These are phyloP conservation scores for Immersiporthe knoxdaviesiana DNA, from an alignment of 2,329 filamentous ascomycete genomes.

Conservation along the genomic window DNA sequence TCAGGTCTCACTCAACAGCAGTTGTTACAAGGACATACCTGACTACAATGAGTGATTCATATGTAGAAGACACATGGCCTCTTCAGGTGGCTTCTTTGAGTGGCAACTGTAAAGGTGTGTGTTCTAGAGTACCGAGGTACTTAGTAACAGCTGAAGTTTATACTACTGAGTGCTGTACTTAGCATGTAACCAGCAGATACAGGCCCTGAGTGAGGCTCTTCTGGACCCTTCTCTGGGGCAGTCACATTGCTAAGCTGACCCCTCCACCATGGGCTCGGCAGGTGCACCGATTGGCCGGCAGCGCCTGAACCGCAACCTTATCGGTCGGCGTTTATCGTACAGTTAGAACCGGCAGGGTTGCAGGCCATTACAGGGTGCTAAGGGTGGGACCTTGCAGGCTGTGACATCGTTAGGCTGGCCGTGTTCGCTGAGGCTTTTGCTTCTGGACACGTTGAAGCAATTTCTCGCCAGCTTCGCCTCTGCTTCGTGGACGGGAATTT, in stretches of 20 bases:
- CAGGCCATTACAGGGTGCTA: background rate
- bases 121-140: background rate
- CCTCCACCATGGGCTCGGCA: slow-evolving; percentile 6
- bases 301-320: slow-evolving; percentile 3
- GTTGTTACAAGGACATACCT: background rate
- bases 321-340: slow-evolving; percentile 8
- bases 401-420: slow-evolving; percentile 15
- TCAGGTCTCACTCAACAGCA: background rate
- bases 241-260: background rate
- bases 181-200: background rate
- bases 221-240: slow-evolving; percentile 9
- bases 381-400: background rate
- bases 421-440: slow-evolving; percentile 5
- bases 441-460: slow-evolving; percentile 28
- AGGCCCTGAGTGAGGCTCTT: slow-evolving; percentile 12
- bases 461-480: slow-evolving; percentile 13
- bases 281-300: slow-evolving; percentile 3
- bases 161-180: no score
- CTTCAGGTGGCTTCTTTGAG: background rate
- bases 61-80: background rate
- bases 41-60: background rate
- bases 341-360: background rate
- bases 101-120: background rate
- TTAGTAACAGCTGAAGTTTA: no score
- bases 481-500: background rate